These are phyloP conservation scores for Pythium rhizo-oryzae DNA, from an alignment of 352 stramenopile species.

Conservation along the genomic window DNA sequence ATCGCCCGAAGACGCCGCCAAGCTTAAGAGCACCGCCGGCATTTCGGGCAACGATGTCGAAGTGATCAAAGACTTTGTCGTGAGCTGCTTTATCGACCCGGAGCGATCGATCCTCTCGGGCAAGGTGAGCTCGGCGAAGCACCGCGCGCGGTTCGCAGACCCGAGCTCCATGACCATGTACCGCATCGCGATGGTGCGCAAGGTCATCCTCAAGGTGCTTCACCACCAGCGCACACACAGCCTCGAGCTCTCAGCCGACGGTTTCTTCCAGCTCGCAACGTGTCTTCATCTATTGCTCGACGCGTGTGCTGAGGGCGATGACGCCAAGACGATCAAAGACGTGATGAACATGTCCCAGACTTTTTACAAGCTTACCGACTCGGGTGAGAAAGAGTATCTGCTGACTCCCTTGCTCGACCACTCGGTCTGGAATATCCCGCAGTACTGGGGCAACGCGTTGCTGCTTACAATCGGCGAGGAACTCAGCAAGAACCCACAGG, in stretches of 20 bases:
- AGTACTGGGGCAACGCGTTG: slow-evolving; percentile 78
- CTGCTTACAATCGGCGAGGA: slow-evolving; percentile 78
- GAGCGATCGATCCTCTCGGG: slow-evolving; percentile 42
- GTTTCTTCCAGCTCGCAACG: slow-evolving; percentile 54
- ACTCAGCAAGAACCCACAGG: slow-evolving; percentile 67
- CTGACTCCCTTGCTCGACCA: slow-evolving; percentile 56
- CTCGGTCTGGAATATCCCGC: slow-evolving; percentile 60
- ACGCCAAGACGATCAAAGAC: slow-evolving; percentile 66
- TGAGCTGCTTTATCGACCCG: slow-evolving; percentile 74
- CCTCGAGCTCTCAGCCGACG: slow-evolving; percentile 54
- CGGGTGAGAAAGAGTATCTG: slow-evolving; percentile 56
- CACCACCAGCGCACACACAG: slow-evolving; percentile 69
- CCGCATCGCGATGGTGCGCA: slow-evolving; percentile 67
- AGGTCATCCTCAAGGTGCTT: slow-evolving; percentile 60
- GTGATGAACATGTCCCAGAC: slow-evolving; percentile 89
- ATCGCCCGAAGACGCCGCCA: slow-evolving; percentile 45
- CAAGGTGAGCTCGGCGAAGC: slow-evolving; percentile 40
- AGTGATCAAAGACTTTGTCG: slow-evolving; percentile 88
- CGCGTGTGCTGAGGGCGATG: slow-evolving; percentile 60
- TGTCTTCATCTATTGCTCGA: slow-evolving; percentile 66
- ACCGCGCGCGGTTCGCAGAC: slow-evolving; percentile 73
- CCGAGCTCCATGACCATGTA: slow-evolving; percentile 64
- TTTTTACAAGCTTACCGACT: slow-evolving; percentile 51
- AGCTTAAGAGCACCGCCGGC: slow-evolving; percentile 52
- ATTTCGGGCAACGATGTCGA: slow-evolving; percentile 75